These are phyloP conservation scores for Arabidopsis suecica DNA, from an alignment of 345 rosid species.

Conservation along the genomic window DNA sequence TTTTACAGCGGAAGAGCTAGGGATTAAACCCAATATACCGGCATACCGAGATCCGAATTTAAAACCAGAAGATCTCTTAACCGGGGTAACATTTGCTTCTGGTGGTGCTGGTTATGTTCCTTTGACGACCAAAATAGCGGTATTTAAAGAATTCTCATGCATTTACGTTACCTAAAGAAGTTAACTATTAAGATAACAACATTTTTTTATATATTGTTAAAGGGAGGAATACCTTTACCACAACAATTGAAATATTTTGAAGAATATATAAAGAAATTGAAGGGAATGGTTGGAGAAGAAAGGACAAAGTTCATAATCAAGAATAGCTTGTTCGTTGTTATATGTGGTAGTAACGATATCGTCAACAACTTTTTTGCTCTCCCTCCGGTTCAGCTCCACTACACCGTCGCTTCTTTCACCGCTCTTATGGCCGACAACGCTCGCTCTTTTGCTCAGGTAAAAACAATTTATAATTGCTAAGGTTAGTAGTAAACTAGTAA, in stretches of 20 bases:
- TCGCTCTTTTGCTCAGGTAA: constrained; percentile 49
- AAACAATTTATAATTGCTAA: background rate
- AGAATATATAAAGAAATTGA: constrained; percentile 54
- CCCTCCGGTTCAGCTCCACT: constrained; percentile 41
- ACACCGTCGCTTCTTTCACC: constrained; percentile 49
- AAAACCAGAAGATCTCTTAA: constrained; percentile 56
- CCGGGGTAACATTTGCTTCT: constrained; percentile 77
- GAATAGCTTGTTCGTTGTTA: constrained; percentile 51
- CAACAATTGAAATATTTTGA: constrained; percentile 55
- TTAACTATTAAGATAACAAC: background rate
- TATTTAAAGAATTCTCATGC: constrained; percentile 23
- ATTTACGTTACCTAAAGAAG: background rate
- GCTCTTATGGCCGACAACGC: constrained; percentile 52
- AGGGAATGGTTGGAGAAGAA: constrained; percentile 52
- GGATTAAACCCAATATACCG: constrained; percentile 57
- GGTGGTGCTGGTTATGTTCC: constrained; percentile 67
- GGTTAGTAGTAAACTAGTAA: too few species aligned
- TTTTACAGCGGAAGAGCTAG: constrained; percentile 53
- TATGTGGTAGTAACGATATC: constrained; percentile 67
- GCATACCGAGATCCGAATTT: constrained; percentile 62
- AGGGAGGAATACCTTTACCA: constrained; percentile 53
- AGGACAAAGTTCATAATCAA: constrained; percentile 47
- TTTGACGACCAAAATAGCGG: constrained; percentile 52
- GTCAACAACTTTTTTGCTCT: constrained; percentile 52
- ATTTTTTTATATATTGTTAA: background rate